phyloP scores from a whole-genome alignment of 129 eudicot species.

The Heracleum sosnowskyi region DNA sequence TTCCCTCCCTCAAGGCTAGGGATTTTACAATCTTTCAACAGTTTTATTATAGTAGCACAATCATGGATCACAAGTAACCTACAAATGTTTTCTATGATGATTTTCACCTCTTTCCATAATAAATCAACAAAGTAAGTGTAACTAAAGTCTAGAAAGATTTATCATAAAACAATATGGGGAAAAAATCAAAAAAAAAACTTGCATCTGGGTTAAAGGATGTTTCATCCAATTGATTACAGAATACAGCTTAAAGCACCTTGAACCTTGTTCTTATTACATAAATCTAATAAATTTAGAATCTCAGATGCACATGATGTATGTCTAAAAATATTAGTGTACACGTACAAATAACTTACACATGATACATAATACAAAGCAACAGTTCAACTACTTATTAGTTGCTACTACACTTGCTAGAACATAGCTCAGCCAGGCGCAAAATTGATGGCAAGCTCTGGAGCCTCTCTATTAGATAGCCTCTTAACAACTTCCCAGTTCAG shows the following conservation, averaged over 20 bases:
- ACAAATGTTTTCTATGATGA: no score
- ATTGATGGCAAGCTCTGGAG: slow-evolving; percentile 21
- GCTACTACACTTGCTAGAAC: slow-evolving; percentile 18
- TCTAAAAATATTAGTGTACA: slow-evolving; percentile 6
- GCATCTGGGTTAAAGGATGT: no score
- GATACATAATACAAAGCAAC: slow-evolving; percentile 1
- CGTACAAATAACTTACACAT: not conserved
- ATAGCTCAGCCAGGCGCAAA: slow-evolving; percentile 36
- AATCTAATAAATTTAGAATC: not conserved
- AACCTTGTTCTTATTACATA: slow-evolving; percentile 2
- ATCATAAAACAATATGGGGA: no score
- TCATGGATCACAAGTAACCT: no score
- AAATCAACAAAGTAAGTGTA: not conserved
- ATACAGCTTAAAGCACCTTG: not conserved
- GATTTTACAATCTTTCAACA: no score
- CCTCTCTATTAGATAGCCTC: slow-evolving; percentile 9
- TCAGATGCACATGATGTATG: not conserved
- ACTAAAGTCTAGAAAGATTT: not conserved
- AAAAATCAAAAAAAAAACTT: no score
- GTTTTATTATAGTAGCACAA: no score
- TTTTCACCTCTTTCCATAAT: not conserved
- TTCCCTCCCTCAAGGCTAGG: no score
- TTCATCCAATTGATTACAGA: not conserved
- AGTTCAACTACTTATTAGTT: slow-evolving; percentile 25
- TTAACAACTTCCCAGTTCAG: slow-evolving; percentile 9